These are phyloP conservation scores for Penicillium dipodomyicola DNA, from an alignment of 495 filamentous ascomycete species.

Conservation along the genomic window DNA sequence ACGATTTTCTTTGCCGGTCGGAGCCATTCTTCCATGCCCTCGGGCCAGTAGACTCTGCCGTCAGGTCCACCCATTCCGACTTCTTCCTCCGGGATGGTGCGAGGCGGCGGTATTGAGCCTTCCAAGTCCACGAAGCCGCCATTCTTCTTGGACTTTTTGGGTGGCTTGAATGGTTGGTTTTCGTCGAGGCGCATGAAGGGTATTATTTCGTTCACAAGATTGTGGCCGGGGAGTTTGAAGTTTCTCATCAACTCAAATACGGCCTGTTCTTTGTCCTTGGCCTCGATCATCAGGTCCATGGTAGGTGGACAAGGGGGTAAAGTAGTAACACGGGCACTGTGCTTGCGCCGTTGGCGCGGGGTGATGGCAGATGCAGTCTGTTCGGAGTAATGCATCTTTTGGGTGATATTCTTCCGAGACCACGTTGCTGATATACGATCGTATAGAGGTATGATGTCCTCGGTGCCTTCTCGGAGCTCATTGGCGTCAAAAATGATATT, in stretches of 20 bases:
- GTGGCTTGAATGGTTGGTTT: constrained; percentile 57
- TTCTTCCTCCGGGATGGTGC: constrained; percentile 61
- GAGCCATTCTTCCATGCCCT: constrained; percentile 87
- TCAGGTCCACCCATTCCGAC: constrained; percentile 85
- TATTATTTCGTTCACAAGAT: constrained; percentile 72
- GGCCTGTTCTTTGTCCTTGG: constrained; percentile 97
- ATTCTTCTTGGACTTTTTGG: constrained; percentile 50
- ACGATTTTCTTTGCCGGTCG: constrained; percentile 70
- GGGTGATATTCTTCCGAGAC: constrained; percentile 80
- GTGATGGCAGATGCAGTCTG: constrained; percentile 73
- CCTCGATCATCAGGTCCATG: constrained; percentile 98
- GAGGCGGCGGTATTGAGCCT: constrained; percentile 43
- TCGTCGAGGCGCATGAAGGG: constrained; percentile 78
- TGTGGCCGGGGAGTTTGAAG: constrained; percentile 76
- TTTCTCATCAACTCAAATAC: constrained; percentile 91
- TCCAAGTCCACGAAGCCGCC: constrained; percentile 51
- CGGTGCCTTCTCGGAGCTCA: constrained; percentile 77
- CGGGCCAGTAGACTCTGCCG: constrained; percentile 89
- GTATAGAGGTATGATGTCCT: constrained; percentile 70
- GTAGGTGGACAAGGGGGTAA: constrained; percentile 76
- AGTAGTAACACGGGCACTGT: constrained; percentile 70
- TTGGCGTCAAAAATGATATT: constrained; percentile 81
- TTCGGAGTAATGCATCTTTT: constrained; percentile 97
- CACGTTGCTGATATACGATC: constrained; percentile 81
- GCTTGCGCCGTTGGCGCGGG: constrained; percentile 72